Percentiles rank a stretch among this genome's conserved stretches.
Conservation (phyloP, 176 grass and related monocot species). For the Rhynchospora breviuscula region DNA sequence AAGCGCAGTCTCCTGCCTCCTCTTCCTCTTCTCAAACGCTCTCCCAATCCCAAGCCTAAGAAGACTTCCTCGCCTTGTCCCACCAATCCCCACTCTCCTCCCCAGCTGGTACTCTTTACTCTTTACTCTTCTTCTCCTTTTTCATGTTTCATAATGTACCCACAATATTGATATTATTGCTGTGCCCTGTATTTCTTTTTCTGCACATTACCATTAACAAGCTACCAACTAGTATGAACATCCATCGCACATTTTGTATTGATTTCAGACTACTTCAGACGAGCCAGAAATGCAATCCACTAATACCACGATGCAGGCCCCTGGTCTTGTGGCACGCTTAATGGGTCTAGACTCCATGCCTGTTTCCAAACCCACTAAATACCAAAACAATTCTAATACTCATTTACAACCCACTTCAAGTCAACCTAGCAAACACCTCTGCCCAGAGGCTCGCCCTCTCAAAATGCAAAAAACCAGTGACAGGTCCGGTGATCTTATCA, state of each 20-base stretch:
- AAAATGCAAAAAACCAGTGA: slow-evolving; percentile 74
- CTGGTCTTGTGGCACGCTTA: slow-evolving; percentile 76
- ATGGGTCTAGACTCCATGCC: slow-evolving; percentile 93
- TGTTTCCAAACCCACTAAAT: slow-evolving; percentile 3
- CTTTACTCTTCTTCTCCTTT: neutral
- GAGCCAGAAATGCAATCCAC: neutral
- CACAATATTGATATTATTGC: neutral
- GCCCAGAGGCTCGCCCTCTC: slow-evolving; percentile 37
- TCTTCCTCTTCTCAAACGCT: slow-evolving; percentile 42
- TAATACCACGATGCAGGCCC: neutral
- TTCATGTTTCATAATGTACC: too few relatives aligned
- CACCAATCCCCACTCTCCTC: neutral
- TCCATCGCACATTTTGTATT: neutral
- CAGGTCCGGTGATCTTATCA: neutral
- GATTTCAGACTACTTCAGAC: neutral
- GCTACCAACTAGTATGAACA: neutral
- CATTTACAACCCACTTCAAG: neutral
- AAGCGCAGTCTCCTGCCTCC: slow-evolving; percentile 29
- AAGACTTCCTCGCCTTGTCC: slow-evolving; percentile 37
- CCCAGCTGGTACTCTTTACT: slow-evolving; percentile 30
- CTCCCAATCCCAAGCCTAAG: slow-evolving; percentile 15
- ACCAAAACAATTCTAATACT: slow-evolving; percentile 10
- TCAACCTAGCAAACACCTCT: slow-evolving; percentile 19
- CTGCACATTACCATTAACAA: too few relatives aligned
- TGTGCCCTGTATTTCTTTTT: neutral